Base-by-base conservation (phyloP, 805 yeast genomes). In the Blastobotrys attinorum region DNA sequence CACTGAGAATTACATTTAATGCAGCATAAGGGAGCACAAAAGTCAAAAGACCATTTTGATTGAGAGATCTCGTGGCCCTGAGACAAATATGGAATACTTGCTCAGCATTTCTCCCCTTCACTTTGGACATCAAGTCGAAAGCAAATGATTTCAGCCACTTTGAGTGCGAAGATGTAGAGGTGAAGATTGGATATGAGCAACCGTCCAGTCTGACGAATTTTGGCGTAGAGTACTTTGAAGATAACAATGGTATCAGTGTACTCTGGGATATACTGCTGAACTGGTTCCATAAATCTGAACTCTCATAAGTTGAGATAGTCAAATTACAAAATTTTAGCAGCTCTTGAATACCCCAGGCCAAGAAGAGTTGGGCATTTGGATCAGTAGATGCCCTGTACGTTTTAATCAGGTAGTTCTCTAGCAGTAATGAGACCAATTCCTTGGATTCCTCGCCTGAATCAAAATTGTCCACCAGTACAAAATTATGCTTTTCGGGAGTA, bases 301-400 rank as follows among this genome's bases (percentile, higher is more conserved):
- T 10, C 10, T 32, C 18, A 22, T 32, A 32, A 4, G 50, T 5
- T 59, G 47, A 53, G 34, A 22, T 21, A 11, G 21, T 66, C 18
- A 79, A 61, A 2, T 75, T 79, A 57, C 87, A 70, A 13, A 77
- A 72, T 50, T 78, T 78, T 41, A 92, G 63, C 39, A 81, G 79
- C 49, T 87, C 92, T 59, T 92, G 99, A 76, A 92, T 85, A 0
- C 90, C 83, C 60, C 76, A 83, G 0, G 96, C 96, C 29, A 88
- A 71, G 56, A 82, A 84, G 46, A 84, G 70, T 60, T 92, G 98
- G 39, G 78, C 76, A 18, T 77, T 75, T 0, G 97, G 96, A 56
- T 88, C 88, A 27, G 82, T 83, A 1, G 96, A 82, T 0, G 96
- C 88, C 78, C 94, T 81, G 61, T 88, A 89, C 1, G 87, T 77